These are phyloP conservation scores for Neofusicoccum kwambonambiense DNA, from an alignment of 2,329 filamentous ascomycete species.

Conservation along the genomic window DNA sequence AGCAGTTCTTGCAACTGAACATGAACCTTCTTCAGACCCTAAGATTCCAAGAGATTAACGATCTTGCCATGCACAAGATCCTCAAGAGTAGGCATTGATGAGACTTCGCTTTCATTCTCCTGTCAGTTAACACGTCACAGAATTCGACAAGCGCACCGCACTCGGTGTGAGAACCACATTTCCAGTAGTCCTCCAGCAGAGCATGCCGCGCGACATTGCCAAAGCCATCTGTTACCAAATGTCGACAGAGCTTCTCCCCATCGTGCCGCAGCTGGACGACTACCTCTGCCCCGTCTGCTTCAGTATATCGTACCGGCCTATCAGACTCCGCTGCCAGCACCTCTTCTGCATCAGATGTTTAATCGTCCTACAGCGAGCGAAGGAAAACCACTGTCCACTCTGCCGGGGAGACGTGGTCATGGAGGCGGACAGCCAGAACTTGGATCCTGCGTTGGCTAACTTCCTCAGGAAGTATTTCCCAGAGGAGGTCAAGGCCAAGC, in stretches of 20 bases:
- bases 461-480: conserved; percentile 77
- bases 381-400: conserved; percentile 69
- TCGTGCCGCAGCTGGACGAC: conserved; percentile 80
- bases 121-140: conserved; percentile 39
- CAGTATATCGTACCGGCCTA: conserved; percentile 74
- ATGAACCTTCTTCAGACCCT: conserved; percentile 73
- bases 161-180: conserved; percentile 66
- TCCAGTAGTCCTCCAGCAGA: conserved; percentile 57
- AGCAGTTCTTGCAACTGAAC: conserved; percentile 71
- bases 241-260: conserved; percentile 66
- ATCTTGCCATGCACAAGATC: conserved; percentile 75
- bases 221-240: conserved; percentile 75
- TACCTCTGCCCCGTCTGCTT: conserved; percentile 81
- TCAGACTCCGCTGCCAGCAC: conserved; percentile 73
- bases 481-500: conserved; percentile 62
- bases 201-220: conserved; percentile 66
- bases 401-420: conserved; percentile 72
- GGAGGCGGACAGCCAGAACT: conserved; percentile 64
- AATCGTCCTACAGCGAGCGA: conserved; percentile 72
- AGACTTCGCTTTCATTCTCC: neutral
- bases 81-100: conserved; percentile 65
- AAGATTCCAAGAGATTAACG: conserved; percentile 82
- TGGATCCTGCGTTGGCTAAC: conserved; percentile 62
- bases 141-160: conserved; percentile 84
- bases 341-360: conserved; percentile 83